Percentiles rank a stretch among this genome's conserved stretches.
These are phyloP conservation scores for Acanthochlamys bracteata DNA, from an alignment of 106 monocot species.

Conservation along the genomic window DNA sequence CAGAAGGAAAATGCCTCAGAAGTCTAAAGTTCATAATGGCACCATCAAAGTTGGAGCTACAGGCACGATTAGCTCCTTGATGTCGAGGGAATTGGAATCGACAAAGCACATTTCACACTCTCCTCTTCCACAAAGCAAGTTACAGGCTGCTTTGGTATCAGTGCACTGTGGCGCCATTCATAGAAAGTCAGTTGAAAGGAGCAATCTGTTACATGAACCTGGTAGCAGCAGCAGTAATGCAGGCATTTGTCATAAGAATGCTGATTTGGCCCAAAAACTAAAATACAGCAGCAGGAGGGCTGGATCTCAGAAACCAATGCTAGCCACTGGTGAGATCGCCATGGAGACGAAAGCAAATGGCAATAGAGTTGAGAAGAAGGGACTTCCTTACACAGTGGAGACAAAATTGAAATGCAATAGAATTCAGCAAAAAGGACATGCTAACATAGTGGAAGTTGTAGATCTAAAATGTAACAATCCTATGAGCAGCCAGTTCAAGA, in stretches of 20 bases:
- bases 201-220: constrained; percentile 12
- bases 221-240: constrained; percentile 12
- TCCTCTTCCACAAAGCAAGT: constrained; percentile 21
- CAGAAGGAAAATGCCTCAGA: constrained; percentile 29
- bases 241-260: background rate
- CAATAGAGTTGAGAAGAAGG: constrained; percentile 25
- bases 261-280: constrained; percentile 16
- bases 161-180: constrained; percentile 37
- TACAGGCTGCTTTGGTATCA: constrained; percentile 31
- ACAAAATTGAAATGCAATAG: constrained; percentile 66
- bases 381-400: constrained; percentile 37
- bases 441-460: constrained; percentile 51
- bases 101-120: constrained; percentile 27
- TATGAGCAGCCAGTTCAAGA: constrained; percentile 60
- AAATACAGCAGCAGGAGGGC: constrained; percentile 8
- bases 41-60: constrained; percentile 52
- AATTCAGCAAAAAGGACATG: no score
- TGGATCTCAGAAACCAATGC: constrained; percentile 20
- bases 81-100: constrained; percentile 52
- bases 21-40: constrained; percentile 8
- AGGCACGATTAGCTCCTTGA: constrained; percentile 67
- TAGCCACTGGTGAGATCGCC: constrained; percentile 14
- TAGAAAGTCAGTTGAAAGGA: constrained; percentile 22
- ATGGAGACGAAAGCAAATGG: constrained; percentile 6
- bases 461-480: constrained; percentile 75